Base-by-base conservation (phyloP, 495 filamentous ascomycete genomes). In the Aspergillus carlsbadensis region DNA sequence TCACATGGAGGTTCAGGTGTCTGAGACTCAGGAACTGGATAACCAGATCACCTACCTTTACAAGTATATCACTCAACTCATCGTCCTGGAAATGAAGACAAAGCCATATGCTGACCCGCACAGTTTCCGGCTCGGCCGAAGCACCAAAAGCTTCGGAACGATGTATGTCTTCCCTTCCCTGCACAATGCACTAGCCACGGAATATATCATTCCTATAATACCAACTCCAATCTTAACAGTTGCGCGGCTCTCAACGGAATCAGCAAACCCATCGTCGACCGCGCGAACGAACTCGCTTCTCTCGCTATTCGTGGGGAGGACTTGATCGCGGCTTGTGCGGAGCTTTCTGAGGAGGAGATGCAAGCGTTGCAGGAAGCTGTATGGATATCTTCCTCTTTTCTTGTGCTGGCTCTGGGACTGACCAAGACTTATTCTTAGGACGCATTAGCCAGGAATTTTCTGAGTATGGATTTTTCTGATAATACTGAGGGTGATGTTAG, bases 21-120 rank as follows among this genome's bases (percentile, higher is more conserved):
- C 91, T 60, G 71, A 78, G 14, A 70, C 85, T 6, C 68, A 72
- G 5, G 68, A 84, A 10, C 78, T 84, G 1, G 75, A 82, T 35
- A 84, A 93, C 26, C 90, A 96, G 65, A 82, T 98, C 47, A 92
- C 89, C 0, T 97, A 95, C 70, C 78, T 98, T 1, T 96, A 92
- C 67, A 90, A 86, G 74, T 87, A 82, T 14, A 70, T 70, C 6
- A 13, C n/a, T 3, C 29, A 33, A 2, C 5, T 31, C 2, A 10
- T 37, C 14, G 1, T 33, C 17, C 26, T 21, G 33, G n/a, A 11
- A 3, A 33, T n/a, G n/a, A n/a, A n/a, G n/a, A n/a, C n/a, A n/a
- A n/a, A n/a, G n/a, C n/a, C 4, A 6, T 46, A 62, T 65, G 48
- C 69, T 51, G n/a, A 22, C 39, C 20, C 48, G 35, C 66, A 58